These are phyloP conservation scores for Diutina siamensis DNA, from an alignment of 1,139 yeast species.

Conservation along the genomic window DNA sequence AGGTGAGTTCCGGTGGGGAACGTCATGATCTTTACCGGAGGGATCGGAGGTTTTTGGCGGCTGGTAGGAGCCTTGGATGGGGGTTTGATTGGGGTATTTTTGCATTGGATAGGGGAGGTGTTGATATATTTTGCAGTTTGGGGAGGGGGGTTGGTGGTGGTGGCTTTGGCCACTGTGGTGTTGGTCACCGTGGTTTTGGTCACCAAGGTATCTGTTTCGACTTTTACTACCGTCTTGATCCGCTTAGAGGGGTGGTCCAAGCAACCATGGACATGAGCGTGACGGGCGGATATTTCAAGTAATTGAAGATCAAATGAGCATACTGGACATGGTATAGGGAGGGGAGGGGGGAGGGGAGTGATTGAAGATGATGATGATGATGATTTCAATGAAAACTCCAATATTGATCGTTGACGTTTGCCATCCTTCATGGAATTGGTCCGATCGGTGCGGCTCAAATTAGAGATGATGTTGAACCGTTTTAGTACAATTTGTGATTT, in stretches of 20 bases:
- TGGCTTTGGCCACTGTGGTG: neutral
- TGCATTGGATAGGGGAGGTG: neutral
- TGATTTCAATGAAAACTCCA: neutral
- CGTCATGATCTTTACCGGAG: slow-evolving; percentile 39
- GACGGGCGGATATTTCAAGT: neutral
- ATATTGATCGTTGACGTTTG: neutral
- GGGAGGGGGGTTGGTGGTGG: no score
- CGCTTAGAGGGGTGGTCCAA: neutral
- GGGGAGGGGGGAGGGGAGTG: neutral
- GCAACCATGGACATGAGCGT: neutral
- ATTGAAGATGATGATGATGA: neutral
- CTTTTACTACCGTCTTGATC: neutral
- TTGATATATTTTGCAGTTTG: neutral
- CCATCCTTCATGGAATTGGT: neutral
- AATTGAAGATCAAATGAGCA: neutral
- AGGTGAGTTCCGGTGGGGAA: slow-evolving; percentile 20
- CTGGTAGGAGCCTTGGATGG: neutral
- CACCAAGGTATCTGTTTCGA: neutral
- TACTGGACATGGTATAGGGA: slow-evolving; percentile 1
- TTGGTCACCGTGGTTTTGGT: neutral
- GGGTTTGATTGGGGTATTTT: neutral
- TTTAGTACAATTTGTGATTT: neutral
- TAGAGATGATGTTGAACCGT: neutral
- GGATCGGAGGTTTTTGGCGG: slow-evolving; percentile 20
- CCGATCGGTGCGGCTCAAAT: neutral